Base-by-base conservation (phyloP, 163 green algal species). In the Prototheca stagnorum region DNA sequence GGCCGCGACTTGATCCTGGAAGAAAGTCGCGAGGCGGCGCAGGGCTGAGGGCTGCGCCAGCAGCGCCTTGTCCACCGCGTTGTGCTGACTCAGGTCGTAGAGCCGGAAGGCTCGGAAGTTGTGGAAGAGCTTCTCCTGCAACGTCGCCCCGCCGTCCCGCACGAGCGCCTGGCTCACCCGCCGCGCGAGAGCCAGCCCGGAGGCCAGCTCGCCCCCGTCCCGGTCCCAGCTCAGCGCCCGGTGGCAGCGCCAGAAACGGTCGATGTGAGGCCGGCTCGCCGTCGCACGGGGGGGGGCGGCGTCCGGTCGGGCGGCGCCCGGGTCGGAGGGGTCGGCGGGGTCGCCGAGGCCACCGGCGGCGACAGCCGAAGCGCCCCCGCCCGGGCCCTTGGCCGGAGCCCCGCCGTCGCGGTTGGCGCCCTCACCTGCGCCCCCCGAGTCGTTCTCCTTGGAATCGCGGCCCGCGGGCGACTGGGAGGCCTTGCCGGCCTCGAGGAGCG, bases 111-210 rank as follows among this genome's bases (percentile, higher is more conserved):
- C 39, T 33, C 59, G 49, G 35, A 72, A 69, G 47, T 69, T 65
- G 53, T 62, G 47, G 28, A 58, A 65, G 24, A 69, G 36, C 23
- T 40, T 34, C 35, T 69, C 58, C 34, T 45, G 27, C 28, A 72
- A 31, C 1, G 65, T 39, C 2, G 25, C 25, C 7, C 63, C 63
- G 33, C 63, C 63, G n/a, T 72, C 63, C 61, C 23, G 64, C 35
- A 75, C 35, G 8, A 77, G 46, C 44, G 67, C 70, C 12, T 44
- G 45, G 45, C 73, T 59, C 45, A 79, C 56, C 55, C 61, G 59
- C 51, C 74, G 77, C 5, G 69, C 62, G 33, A 66, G 53, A 3
- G 77, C 70, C 29, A 79, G 37, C 12, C 70, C 70, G 6, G 49
- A 27, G 23, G 43, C 44, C 29, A 79, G 57, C 56, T 67, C 54